Evolutionary conservation across 2,329 filamentous ascomycete genomes (phyloP).

Genomic region (Talaromyces sp.): DNA sequence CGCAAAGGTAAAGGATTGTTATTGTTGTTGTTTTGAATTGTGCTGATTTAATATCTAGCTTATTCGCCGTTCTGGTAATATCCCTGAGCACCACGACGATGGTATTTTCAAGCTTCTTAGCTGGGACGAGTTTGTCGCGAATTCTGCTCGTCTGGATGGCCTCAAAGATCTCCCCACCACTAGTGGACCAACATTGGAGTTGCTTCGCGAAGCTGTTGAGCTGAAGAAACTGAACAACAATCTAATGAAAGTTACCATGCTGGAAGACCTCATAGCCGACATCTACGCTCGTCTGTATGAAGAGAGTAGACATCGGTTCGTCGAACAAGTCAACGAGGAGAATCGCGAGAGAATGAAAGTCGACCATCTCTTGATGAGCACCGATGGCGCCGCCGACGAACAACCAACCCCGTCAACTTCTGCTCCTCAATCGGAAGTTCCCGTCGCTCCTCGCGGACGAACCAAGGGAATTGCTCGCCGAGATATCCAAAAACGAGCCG

Average conservation of each 20-base stretch:
- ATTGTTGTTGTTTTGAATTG: conserved; percentile 11
- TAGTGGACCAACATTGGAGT: conserved; percentile 49
- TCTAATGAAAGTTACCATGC: conserved; percentile 75
- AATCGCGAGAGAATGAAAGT: conserved; percentile 45
- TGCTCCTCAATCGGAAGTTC: conserved; percentile 28
- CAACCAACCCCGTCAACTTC: conserved; percentile 25
- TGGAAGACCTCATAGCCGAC: conserved; percentile 92
- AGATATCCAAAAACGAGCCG: conserved; percentile 55
- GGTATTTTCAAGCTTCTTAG: conserved; percentile 59
- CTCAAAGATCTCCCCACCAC: conserved; percentile 51
- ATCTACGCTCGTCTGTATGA: conserved; percentile 63
- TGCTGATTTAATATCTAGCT: conserved; percentile 35
- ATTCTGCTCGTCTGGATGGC: conserved; percentile 55
- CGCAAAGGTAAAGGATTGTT: conserved; percentile 36
- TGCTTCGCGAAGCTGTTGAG: conserved; percentile 62
- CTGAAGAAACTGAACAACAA: conserved; percentile 77
- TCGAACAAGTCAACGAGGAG: conserved; percentile 39
- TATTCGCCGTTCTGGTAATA: conserved; percentile 52
- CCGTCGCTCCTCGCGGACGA: conserved; percentile 31
- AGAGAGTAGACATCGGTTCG: conserved; percentile 31
- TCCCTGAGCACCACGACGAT: conserved; percentile 60
- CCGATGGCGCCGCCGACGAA: conserved; percentile 25
- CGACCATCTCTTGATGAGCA: conserved; percentile 41
- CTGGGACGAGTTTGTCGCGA: conserved; percentile 59
- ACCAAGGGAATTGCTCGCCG: conserved; percentile 56